Evolutionary conservation across 768 basidiomycete species (phyloP).

Genomic region (Mycena rebaudengoi): DNA sequence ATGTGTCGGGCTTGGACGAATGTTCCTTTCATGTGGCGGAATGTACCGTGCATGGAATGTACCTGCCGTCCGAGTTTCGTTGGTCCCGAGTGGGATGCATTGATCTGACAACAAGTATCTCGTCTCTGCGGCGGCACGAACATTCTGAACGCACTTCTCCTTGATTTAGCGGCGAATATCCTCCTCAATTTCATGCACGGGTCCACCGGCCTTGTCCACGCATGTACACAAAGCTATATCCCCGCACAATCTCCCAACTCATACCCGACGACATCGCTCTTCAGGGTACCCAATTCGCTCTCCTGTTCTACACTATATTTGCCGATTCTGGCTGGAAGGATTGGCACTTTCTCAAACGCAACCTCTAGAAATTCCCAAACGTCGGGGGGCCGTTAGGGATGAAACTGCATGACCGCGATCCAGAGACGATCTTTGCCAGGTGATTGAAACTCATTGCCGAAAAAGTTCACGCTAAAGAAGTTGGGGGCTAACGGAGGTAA

Average conservation of each 20-base stretch:
- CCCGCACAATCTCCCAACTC: neutral
- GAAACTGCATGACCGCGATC: neutral
- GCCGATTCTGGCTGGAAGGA: neutral
- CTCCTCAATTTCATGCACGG: constrained; percentile 1
- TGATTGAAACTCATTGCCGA: constrained; percentile 1
- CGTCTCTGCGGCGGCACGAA: neutral
- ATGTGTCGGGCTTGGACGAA: too few species aligned
- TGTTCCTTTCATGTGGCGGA: too few species aligned
- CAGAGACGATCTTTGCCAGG: neutral
- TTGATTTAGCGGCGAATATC: constrained; percentile 7
- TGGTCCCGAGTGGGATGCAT: too few species aligned
- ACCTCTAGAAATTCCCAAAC: neutral
- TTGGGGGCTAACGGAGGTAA: too few species aligned
- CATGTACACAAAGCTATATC: neutral
- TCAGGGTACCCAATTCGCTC: neutral
- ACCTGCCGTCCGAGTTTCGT: too few species aligned
- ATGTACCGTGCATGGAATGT: too few species aligned
- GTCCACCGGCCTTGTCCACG: neutral
- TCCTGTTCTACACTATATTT: neutral
- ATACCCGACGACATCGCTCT: neutral
- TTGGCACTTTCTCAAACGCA: constrained; percentile 4
- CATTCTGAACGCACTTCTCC: constrained; percentile 12
- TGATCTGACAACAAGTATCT: neutral
- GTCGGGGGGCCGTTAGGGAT: neutral
- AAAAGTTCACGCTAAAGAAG: too few species aligned